These are phyloP conservation scores for Fraxinus ornus DNA, from an alignment of 305 asterid genomes.

Conservation along the genomic window DNA sequence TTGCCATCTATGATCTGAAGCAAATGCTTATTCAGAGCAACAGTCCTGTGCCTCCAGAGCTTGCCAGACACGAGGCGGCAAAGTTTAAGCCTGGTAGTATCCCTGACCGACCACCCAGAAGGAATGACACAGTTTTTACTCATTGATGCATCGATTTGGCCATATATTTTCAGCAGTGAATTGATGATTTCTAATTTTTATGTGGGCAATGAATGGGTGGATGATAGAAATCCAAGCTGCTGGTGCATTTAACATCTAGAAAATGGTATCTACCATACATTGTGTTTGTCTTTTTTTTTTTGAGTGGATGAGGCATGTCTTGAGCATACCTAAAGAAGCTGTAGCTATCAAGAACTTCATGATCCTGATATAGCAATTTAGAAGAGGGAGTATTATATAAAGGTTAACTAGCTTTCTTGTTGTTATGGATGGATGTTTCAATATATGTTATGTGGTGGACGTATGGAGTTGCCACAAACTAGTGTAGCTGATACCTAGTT, in stretches of 20 bases:
- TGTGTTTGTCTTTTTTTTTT: too few relatives aligned
- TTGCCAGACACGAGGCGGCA: neutral
- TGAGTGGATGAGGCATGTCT: neutral
- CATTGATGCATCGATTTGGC: conserved; percentile 9
- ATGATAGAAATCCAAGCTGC: neutral
- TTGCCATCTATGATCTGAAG: neutral
- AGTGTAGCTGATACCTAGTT: neutral
- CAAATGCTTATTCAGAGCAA: neutral
- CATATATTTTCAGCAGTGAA: neutral
- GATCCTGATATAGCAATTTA: neutral
- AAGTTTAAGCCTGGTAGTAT: neutral
- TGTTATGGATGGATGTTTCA: neutral
- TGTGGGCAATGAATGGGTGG: neutral
- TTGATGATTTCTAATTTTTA: neutral
- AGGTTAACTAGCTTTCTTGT: neutral
- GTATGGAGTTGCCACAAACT: neutral
- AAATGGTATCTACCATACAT: neutral
- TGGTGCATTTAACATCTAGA: neutral
- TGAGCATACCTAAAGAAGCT: neutral
- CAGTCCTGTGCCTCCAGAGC: neutral
- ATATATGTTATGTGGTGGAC: neutral
- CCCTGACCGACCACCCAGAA: neutral
- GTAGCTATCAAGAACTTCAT: neutral
- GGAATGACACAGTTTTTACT: conserved; percentile 27
- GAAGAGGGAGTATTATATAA: neutral